A percentile compares a stretch with the other conserved stretches of the same genome.
phyloP scores from a whole-genome alignment of 208 protist genomes.

The Leptomonas seymouri region DNA sequence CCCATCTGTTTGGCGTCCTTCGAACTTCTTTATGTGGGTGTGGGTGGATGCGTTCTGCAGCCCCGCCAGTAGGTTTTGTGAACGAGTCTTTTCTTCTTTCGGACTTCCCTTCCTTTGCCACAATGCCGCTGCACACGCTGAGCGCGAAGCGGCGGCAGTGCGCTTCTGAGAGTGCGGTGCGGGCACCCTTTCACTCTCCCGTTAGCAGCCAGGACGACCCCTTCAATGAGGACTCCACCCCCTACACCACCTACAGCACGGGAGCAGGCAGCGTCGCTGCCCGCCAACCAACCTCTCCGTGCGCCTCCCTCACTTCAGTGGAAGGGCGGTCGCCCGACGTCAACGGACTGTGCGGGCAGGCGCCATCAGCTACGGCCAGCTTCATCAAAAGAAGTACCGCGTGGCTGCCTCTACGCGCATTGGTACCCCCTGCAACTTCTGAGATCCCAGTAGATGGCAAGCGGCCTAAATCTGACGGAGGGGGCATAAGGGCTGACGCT shows the following conservation, averaged over 20 bases:
- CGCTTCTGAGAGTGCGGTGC: constrained; percentile 9
- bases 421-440: not conserved
- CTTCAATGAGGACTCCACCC: constrained; percentile 10
- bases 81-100: constrained; percentile 6
- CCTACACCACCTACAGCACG: constrained; percentile 21
- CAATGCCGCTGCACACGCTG: constrained; percentile 8
- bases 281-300: not conserved
- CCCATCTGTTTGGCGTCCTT: too few species aligned
- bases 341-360: not conserved
- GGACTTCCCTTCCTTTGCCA: not conserved
- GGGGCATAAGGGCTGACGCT: not conserved
- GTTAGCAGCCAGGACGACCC: constrained; percentile 6
- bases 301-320: not conserved
- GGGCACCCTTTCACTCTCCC: constrained; percentile 11
- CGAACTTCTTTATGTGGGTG: too few species aligned
- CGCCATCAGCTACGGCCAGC: constrained; percentile 8
- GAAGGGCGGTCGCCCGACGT: constrained; percentile 1
- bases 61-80: not conserved
- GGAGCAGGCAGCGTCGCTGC: constrained; percentile 19
- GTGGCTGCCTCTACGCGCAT: constrained; percentile 7
- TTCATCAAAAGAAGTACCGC: not conserved
- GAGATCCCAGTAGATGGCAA: not conserved
- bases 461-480: constrained; percentile 14
- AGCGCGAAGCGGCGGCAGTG: constrained; percentile 13
- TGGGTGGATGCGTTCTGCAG: too few species aligned